Base-by-base conservation (phyloP, 352 stramenopile species). In the Lagenidium giganteum region DNA sequence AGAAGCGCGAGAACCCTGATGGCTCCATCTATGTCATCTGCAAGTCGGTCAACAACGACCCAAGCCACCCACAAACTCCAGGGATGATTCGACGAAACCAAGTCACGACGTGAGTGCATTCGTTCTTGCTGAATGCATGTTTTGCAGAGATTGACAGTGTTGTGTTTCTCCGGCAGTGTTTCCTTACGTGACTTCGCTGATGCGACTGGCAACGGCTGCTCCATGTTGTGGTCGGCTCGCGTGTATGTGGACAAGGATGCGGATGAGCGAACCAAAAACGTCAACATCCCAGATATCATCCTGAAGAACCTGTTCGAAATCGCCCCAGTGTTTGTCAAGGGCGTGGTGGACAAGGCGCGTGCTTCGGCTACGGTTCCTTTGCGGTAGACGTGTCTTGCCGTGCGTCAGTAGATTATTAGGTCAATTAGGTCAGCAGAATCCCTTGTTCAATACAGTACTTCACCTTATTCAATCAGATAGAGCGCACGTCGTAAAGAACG, bases 221-320 rank as follows among this genome's bases (percentile, higher is more conserved):
- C 88, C 41, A 18, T 92, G 26, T 54, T 94, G 11, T 94, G 82
- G 79, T 91, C 79, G 6, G 80, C 88, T 31, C 87, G 88, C 64
- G 82, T 94, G 4, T 40, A 78, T 25, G 71, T 93, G 18, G 75
- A 89, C 46, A 82, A 85, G 57, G 70, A 91, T 27, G 54, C 60
- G 16, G 74, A 87, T 28, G 77, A 90, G 58, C 71, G 70, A 23
- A 64, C 67, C 34, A 87, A 86, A 59, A 72, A 67, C 36, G 72
- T 76, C 47, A 94, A 94, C 62, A 78, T 85, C 27, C 75, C 80
- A 24, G 82, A 94, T 43, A 87, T 91, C 47, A 88, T 94, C 43
- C 58, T 94, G 18, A 89, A 88, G 60, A 94, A 94, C 62, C 47
- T 94, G 16, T 94, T 94, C 31, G 82, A 94, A 60, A 78, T 92